These are phyloP conservation scores for Fusarium chuoi DNA, from an alignment of 2,329 filamentous ascomycete species.

Conservation along the genomic window DNA sequence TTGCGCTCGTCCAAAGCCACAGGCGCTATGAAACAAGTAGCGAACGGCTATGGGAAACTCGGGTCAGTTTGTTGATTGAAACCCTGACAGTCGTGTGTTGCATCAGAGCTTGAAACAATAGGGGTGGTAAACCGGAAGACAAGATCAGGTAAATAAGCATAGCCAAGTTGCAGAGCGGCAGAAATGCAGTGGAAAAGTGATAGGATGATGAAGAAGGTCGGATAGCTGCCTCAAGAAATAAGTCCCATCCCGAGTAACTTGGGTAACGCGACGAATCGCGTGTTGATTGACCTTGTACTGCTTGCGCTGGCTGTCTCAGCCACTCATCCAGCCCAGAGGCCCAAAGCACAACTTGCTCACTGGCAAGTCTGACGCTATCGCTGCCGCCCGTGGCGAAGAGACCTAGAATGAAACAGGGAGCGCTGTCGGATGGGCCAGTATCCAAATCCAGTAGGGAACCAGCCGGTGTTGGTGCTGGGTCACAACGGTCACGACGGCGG, in stretches of 20 bases:
- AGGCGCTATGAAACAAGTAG: not conserved
- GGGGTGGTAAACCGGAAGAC: constrained; percentile 12
- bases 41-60: not conserved
- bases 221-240: constrained; percentile 19
- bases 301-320: constrained; percentile 19
- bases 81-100: not conserved
- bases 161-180: not conserved
- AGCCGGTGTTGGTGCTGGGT: not conserved
- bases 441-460: not conserved
- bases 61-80: constrained; percentile 5
- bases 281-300: constrained; percentile 18
- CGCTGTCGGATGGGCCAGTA: not conserved
- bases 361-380: constrained; percentile 3
- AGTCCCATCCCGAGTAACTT: constrained; percentile 38
- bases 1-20: not conserved
- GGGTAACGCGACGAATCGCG: constrained; percentile 30
- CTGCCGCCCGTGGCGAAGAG: not conserved
- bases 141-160: constrained; percentile 9
- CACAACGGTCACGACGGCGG: not conserved
- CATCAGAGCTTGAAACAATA: constrained; percentile 18
- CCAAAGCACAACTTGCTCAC: constrained; percentile 1
- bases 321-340: constrained; percentile 16
- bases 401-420: not conserved
- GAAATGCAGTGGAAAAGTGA: not conserved
- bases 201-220: constrained; percentile 1